Base-by-base conservation (phyloP, 2,329 filamentous ascomycete species). In the Fusarium camptoceras region DNA sequence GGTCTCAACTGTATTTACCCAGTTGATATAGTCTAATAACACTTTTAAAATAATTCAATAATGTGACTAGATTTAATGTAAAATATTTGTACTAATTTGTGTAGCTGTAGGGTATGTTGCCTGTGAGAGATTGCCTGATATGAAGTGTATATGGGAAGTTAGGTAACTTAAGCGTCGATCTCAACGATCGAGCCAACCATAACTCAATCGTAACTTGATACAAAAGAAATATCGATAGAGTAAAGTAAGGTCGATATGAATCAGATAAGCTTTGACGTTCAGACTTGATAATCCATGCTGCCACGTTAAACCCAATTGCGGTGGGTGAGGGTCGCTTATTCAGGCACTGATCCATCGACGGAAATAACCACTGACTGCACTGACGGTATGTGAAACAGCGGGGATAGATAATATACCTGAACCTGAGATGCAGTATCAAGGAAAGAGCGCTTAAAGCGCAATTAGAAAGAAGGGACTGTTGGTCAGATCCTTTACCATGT, bases 301-400 rank as follows among this genome's bases (percentile, higher is more conserved):
- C 48, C 34, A 62, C 47, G 42, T 44, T 63, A 15, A 47, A 47
- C 12, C 20, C 41, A 27, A 53, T 55, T 24, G 16, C 34, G 27
- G 31, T 20, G 14, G 14, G 31, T 51, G 34, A 53, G 37, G n/a
- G 51, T 55, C 39, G 25, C 10, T n/a, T 20, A 16, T 27, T 43
- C 24, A 28, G 34, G 42, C 39, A 39, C 39, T 54, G 30, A 14
- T 25, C 18, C 18, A 48, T 46, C 31, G 24, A 24, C 50, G 18
- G 41, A 41, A 31, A 46, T 53, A 50, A 43, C 46, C 25, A 59
- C n/a, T 5, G 14, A 37, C 25, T 5, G 16, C 59, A 64, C 18
- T 50, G 39, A 44, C 20, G 10, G 15, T 41, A 34, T 34, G 16
- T 37, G 59, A 58, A 59, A 59, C 54, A 65, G n/a, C 39, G 37